Conservation (phyloP, 2,329 filamentous ascomycete species). For the Talaromyces sp. region DNA sequence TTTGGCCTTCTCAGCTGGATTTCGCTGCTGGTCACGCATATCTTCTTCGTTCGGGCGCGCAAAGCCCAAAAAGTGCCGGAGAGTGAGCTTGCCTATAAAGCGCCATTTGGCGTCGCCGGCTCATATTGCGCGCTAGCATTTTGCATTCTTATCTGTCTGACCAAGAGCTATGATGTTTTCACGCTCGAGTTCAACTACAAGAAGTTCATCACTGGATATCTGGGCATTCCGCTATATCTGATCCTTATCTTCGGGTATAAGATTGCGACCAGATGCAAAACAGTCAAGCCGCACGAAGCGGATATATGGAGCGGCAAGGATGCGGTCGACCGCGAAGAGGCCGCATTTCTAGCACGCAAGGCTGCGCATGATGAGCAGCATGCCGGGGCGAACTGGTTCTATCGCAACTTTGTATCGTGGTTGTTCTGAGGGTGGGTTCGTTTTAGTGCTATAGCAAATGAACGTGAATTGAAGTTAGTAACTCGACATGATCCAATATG, state of each 20-base stretch:
- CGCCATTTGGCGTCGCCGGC: slow-evolving; percentile 64
- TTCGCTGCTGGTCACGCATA: slow-evolving; percentile 61
- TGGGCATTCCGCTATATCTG: slow-evolving; percentile 68
- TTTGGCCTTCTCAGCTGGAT: slow-evolving; percentile 61
- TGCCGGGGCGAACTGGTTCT: slow-evolving; percentile 43
- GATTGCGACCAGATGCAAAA: slow-evolving; percentile 47
- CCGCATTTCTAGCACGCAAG: slow-evolving; percentile 56
- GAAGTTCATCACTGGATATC: slow-evolving; percentile 68
- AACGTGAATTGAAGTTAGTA: too few species aligned
- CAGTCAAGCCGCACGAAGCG: slow-evolving; percentile 51
- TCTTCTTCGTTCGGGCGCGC: slow-evolving; percentile 58
- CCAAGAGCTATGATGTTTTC: slow-evolving; percentile 75
- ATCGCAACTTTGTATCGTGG: slow-evolving; percentile 52
- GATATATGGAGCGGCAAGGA: slow-evolving; percentile 62
- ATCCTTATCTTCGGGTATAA: slow-evolving; percentile 63
- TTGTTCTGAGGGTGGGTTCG: slow-evolving; percentile 43
- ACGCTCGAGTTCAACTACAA: slow-evolving; percentile 59
- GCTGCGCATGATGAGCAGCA: slow-evolving; percentile 32
- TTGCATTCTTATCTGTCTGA: slow-evolving; percentile 66
- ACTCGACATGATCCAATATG: too few species aligned
- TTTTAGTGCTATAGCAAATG: too few species aligned
- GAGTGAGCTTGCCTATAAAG: slow-evolving; percentile 54
- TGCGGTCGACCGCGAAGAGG: slow-evolving; percentile 64
- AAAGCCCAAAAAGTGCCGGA: slow-evolving; percentile 53
- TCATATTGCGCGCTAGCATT: slow-evolving; percentile 61